These are phyloP conservation scores for Hemileccinum impolitum DNA, from an alignment of 768 basidiomycete genomes.

Conservation along the genomic window DNA sequence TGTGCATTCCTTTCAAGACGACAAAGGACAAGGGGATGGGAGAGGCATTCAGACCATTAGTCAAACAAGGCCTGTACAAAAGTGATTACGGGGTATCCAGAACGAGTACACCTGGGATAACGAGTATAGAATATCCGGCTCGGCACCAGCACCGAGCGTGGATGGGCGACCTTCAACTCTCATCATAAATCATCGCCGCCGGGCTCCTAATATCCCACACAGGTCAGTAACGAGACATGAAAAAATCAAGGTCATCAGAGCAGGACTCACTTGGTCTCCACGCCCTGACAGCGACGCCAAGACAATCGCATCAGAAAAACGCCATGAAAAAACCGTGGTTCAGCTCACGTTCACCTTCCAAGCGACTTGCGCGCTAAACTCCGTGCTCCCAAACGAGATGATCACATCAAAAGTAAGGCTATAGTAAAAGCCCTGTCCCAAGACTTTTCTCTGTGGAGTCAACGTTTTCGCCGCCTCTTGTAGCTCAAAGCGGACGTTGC, in stretches of 20 bases:
- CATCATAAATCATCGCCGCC: slow-evolving; percentile 3
- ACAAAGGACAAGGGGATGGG: too few species aligned
- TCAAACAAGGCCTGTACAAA: too few species aligned
- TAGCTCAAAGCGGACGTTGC: slow-evolving; percentile 5
- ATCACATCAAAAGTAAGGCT: slow-evolving; percentile 5
- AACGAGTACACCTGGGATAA: not conserved
- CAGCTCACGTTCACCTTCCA: slow-evolving; percentile 1
- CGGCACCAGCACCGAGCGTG: not conserved
- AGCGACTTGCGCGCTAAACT: slow-evolving; percentile 22
- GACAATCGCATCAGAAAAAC: not conserved
- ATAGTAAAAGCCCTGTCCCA: slow-evolving; percentile 7
- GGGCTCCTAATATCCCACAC: not conserved
- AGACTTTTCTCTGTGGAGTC: not conserved
- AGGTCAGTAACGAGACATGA: not conserved
- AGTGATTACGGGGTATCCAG: too few species aligned
- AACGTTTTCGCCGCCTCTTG: slow-evolving; percentile 3
- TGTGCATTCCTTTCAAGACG: too few species aligned
- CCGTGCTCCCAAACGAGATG: slow-evolving; percentile 14
- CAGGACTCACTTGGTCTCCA: not conserved
- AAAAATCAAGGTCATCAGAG: too few species aligned
- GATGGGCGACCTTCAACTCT: not conserved
- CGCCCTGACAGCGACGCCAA: not conserved
- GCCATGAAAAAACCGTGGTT: not conserved
- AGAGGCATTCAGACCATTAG: too few species aligned
- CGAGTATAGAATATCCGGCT: not conserved